Percentiles rank a stretch among this genome's conserved stretches.
Evolutionary conservation across 108 stramenopile species (phyloP).

Genomic region (Skeletonema grethae): DNA sequence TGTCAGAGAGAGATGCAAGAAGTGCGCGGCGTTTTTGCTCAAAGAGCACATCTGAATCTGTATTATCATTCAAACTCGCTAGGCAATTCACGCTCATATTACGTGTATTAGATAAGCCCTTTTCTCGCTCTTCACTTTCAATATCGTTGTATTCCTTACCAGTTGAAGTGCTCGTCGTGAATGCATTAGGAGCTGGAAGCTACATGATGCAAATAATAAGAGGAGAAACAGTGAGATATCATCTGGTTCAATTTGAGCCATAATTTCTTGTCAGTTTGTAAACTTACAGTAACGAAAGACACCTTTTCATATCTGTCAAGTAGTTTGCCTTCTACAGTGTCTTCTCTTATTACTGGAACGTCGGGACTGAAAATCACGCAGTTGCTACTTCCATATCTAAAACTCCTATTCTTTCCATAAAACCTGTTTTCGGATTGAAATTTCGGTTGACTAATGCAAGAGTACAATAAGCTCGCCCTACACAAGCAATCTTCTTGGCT

Average conservation of each 20-base stretch:
- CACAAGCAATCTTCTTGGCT: slow-evolving; percentile 59
- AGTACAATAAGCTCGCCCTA: slow-evolving; percentile 53
- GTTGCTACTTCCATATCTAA: slow-evolving; percentile 41
- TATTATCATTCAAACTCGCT: neutral
- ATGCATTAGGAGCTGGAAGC: slow-evolving; percentile 60
- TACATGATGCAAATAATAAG: slow-evolving; percentile 11
- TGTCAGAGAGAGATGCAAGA: slow-evolving; percentile 31
- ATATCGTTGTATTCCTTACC: slow-evolving; percentile 48
- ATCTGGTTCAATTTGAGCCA: neutral
- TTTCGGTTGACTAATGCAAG: slow-evolving; percentile 51
- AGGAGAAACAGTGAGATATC: slow-evolving; percentile 41
- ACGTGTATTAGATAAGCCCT: neutral
- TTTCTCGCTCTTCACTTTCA: slow-evolving; percentile 21
- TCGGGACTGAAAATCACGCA: slow-evolving; percentile 51
- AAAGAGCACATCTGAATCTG: slow-evolving; percentile 27
- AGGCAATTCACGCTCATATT: neutral
- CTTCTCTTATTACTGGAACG: slow-evolving; percentile 59
- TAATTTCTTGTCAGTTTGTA: neutral
- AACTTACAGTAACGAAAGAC: slow-evolving; percentile 32
- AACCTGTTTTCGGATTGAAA: slow-evolving; percentile 36
- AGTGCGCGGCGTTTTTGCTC: slow-evolving; percentile 37
- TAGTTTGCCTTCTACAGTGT: slow-evolving; percentile 49
- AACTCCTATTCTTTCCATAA: slow-evolving; percentile 47
- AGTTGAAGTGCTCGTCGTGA: slow-evolving; percentile 39
- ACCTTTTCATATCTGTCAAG: slow-evolving; percentile 45